Evolutionary conservation across 2,329 filamentous ascomycete genomes (phyloP).

Genomic region (Nigrospora sphaerica): DNA sequence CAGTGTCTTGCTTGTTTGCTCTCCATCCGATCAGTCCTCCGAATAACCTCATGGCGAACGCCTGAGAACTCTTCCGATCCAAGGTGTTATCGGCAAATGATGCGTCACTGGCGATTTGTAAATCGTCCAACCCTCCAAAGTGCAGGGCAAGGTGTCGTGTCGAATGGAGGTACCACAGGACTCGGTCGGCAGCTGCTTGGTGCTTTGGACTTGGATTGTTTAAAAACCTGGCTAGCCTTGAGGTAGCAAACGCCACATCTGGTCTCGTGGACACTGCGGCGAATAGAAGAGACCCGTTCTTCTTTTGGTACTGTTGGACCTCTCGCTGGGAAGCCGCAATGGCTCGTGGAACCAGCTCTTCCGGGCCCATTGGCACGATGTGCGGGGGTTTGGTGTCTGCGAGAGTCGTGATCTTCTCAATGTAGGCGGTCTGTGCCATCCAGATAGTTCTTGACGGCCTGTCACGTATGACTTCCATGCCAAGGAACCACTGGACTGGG

Average conservation of each 20-base stretch:
- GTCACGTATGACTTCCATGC: neutral
- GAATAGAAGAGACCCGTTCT: neutral
- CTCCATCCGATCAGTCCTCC: neutral
- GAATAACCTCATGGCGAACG: neutral
- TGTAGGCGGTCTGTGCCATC: neutral
- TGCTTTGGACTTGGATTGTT: neutral
- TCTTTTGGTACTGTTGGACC: neutral
- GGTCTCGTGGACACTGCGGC: neutral
- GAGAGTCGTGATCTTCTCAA: neutral
- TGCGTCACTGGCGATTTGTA: neutral
- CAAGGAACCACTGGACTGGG: neutral
- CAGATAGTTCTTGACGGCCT: neutral
- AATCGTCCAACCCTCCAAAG: neutral
- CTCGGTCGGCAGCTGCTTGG: neutral
- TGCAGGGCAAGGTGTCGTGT: neutral
- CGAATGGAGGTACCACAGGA: neutral
- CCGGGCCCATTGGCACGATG: too few species aligned
- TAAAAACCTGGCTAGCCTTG: neutral
- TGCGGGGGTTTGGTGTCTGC: too few species aligned
- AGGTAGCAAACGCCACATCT: neutral
- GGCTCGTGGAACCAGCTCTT: too few species aligned
- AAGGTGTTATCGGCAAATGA: neutral
- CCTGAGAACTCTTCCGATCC: neutral
- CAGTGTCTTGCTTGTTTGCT: neutral
- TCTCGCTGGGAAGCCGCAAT: too few species aligned